These are phyloP conservation scores for Dioszegia crocea DNA, from an alignment of 768 basidiomycete genomes.

Conservation along the genomic window DNA sequence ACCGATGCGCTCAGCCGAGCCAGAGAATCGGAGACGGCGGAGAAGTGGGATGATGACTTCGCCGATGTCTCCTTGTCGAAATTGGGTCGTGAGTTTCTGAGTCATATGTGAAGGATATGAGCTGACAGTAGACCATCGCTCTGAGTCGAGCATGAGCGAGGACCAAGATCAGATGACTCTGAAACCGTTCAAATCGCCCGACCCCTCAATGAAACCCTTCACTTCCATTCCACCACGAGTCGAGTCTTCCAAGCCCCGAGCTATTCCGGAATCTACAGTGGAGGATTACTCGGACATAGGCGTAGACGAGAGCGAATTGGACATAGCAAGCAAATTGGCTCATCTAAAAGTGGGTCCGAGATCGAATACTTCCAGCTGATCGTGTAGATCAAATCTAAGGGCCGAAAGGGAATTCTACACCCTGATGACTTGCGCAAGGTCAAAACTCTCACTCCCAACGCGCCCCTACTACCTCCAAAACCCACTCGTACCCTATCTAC, in stretches of 20 bases:
- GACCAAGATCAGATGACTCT: slow-evolving; percentile 45
- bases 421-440: slow-evolving; percentile 38
- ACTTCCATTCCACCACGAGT: neutral
- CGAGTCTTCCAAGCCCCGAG: slow-evolving; percentile 2
- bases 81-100: slow-evolving; percentile 61
- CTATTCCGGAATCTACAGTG: slow-evolving; percentile 44
- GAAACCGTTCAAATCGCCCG: slow-evolving; percentile 30
- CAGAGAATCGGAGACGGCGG: slow-evolving; percentile 49
- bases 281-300: slow-evolving; percentile 91
- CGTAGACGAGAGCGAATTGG: slow-evolving; percentile 68
- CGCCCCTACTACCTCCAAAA: neutral
- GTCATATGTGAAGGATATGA: slow-evolving; percentile 51
- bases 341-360: slow-evolving; percentile 65
- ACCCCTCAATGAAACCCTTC: neutral
- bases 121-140: slow-evolving; percentile 14
- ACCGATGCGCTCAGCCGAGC: slow-evolving; percentile 29
- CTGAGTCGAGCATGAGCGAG: slow-evolving; percentile 50
- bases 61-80: slow-evolving; percentile 85
- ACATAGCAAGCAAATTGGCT: slow-evolving; percentile 71
- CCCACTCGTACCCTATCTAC: slow-evolving; percentile 11
- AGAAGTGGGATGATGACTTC: slow-evolving; percentile 99
- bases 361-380: neutral
- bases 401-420: slow-evolving; percentile 34
- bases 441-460: slow-evolving; percentile 4
- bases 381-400: slow-evolving; percentile 24